phyloP scores from a whole-genome alignment of 306 rosid species.

The Abrus pulchellus region DNA sequence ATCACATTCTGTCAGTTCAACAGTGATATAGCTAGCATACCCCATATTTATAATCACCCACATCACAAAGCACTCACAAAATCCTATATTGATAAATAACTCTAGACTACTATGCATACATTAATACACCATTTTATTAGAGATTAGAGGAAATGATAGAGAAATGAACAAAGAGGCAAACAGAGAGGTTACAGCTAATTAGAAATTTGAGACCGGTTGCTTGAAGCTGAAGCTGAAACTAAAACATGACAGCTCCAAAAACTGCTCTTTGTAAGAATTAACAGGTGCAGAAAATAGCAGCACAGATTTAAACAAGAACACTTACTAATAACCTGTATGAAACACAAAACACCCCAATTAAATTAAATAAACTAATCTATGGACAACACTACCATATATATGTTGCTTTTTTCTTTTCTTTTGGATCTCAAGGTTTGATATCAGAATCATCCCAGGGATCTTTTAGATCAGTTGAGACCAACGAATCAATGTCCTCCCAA shows the following conservation, averaged over 20 bases:
- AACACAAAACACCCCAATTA: constrained; percentile 55
- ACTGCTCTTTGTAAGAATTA: constrained; percentile 48
- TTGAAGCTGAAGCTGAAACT: constrained; percentile 69
- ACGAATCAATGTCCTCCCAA: constrained; percentile 89
- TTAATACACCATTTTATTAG: constrained; percentile 45
- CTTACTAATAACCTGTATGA: constrained; percentile 42
- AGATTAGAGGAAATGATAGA: constrained; percentile 41
- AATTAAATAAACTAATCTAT: constrained; percentile 54
- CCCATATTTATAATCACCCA: constrained; percentile 56
- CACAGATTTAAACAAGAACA: constrained; percentile 55
- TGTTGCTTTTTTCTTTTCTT: constrained; percentile 15
- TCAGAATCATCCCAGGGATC: constrained; percentile 84
- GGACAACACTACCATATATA: constrained; percentile 44
- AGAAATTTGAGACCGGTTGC: constrained; percentile 48
- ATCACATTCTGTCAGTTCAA: constrained; percentile 65
- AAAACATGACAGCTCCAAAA: constrained; percentile 71
- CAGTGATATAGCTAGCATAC: constrained; percentile 59
- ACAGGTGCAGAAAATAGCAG: constrained; percentile 42
- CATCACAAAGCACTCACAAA: constrained; percentile 56
- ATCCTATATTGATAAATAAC: constrained; percentile 43
- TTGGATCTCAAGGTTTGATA: constrained; percentile 68
- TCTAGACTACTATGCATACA: constrained; percentile 37
- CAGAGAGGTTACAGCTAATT: constrained; percentile 51
- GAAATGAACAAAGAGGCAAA: constrained; percentile 44
- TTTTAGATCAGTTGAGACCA: constrained; percentile 82